Conservation (phyloP, 108 stramenopile species). For the Nannochloropsis gaditana region DNA sequence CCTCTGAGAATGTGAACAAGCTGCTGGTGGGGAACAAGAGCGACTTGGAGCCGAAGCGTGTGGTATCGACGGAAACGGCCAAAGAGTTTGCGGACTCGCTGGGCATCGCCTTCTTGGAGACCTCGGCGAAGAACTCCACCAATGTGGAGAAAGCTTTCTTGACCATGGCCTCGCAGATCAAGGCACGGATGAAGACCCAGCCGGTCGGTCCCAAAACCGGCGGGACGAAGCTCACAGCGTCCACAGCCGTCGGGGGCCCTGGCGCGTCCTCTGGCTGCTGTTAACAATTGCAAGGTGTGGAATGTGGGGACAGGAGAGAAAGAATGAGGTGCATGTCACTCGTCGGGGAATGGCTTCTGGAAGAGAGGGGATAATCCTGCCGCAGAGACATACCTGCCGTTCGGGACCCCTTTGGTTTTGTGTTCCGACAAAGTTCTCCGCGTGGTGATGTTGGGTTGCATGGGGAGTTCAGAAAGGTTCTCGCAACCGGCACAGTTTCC, state of each 20-base stretch:
- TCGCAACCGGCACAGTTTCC: too few species aligned
- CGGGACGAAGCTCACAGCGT: constrained; percentile 44
- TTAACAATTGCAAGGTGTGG: background rate
- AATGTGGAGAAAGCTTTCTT: constrained; percentile 99
- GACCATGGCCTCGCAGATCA: constrained; percentile 98
- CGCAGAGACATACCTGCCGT: too few species aligned
- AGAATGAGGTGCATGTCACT: too few species aligned
- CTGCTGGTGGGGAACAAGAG: constrained; percentile 99
- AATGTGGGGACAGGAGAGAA: too few species aligned
- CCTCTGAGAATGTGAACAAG: constrained; percentile 96
- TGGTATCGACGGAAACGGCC: background rate
- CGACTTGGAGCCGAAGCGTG: constrained; percentile 77
- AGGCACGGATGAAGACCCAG: constrained; percentile 47
- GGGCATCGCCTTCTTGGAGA: constrained; percentile 98
- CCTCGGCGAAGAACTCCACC: constrained; percentile 91
- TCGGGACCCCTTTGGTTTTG: too few species aligned
- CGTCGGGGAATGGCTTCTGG: too few species aligned
- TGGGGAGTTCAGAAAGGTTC: too few species aligned
- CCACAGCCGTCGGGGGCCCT: constrained; percentile 38
- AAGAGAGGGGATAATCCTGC: too few species aligned
- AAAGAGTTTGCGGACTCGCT: constrained; percentile 90
- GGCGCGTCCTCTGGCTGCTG: constrained; percentile 39
- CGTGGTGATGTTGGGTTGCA: too few species aligned
- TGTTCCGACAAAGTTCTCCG: too few species aligned
- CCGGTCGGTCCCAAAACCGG: constrained; percentile 35